Percentiles rank a stretch among this genome's conserved stretches.
Conservation (phyloP, 1,139 yeast species). For the Kodamaea suecica region DNA sequence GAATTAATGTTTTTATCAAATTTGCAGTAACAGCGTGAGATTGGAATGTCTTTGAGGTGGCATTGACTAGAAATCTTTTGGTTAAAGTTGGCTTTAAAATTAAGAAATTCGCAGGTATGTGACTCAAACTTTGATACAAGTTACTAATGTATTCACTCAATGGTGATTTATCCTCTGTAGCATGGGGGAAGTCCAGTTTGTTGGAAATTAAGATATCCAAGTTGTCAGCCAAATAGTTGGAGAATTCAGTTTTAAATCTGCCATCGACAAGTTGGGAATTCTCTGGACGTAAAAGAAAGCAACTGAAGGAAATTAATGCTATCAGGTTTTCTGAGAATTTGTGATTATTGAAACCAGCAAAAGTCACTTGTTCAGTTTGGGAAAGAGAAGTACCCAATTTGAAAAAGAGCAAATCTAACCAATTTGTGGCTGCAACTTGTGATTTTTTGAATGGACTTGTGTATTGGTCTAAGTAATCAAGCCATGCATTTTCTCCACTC, state of each 20-base stretch:
- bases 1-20: conserved; percentile 34
- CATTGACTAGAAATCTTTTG: conserved; percentile 32
- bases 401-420: conserved; percentile 36
- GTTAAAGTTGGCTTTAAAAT: conserved; percentile 28
- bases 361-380: conserved; percentile 10
- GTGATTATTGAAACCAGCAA: conserved; percentile 20
- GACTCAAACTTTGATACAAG: conserved; percentile 31
- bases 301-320: conserved; percentile 29
- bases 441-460: conserved; percentile 31
- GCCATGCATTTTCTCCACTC: conserved; percentile 26
- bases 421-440: conserved; percentile 36
- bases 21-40: conserved; percentile 34
- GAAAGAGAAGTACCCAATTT: conserved; percentile 25
- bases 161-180: conserved; percentile 20
- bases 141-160: conserved; percentile 33
- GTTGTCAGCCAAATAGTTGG: conserved; percentile 24
- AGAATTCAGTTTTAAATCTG: conserved; percentile 32
- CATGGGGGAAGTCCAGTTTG: conserved; percentile 33
- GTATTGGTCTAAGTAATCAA: conserved; percentile 27
- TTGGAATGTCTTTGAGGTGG: conserved; percentile 37
- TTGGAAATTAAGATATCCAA: conserved; percentile 21
- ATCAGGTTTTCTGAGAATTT: conserved; percentile 26
- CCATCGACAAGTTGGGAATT: conserved; percentile 20
- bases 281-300: conserved; percentile 28
- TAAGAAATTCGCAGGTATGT: conserved; percentile 20